A percentile compares a stretch with the other conserved stretches of the same genome.
Evolutionary conservation across 2,329 filamentous ascomycete species (phyloP).

Genomic region (Rutstroemia sydowiana): DNA sequence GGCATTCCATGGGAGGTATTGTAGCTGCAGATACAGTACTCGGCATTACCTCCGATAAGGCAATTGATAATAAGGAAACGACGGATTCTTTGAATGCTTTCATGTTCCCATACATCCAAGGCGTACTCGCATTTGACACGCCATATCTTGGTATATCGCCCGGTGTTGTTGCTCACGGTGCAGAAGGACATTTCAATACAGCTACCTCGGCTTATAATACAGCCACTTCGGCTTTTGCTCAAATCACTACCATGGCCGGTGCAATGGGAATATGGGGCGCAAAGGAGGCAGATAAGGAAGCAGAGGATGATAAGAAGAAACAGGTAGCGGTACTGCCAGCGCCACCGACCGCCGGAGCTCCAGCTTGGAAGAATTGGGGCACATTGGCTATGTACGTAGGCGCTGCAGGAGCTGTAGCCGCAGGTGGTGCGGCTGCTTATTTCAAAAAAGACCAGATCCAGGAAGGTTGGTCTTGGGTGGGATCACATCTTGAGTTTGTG

Average conservation of each 20-base stretch:
- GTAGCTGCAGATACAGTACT: conserved; percentile 86
- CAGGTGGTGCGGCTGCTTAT: conserved; percentile 79
- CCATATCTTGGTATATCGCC: conserved; percentile 80
- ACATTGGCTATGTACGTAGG: conserved; percentile 81
- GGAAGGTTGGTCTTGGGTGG: conserved; percentile 72
- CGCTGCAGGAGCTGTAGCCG: conserved; percentile 73
- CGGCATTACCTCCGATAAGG: conserved; percentile 42
- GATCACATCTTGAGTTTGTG: conserved; percentile 88
- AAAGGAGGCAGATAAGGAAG: conserved; percentile 31
- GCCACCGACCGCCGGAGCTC: conserved; percentile 35
- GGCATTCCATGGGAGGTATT: conserved; percentile 90
- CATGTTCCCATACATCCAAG: conserved; percentile 92
- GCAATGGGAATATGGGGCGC: conserved; percentile 52
- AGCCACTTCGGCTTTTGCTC: conserved; percentile 60
- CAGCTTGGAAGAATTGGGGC: conserved; percentile 70
- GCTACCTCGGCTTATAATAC: conserved; percentile 63
- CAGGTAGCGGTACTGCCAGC: conserved; percentile 33
- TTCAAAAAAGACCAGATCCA: conserved; percentile 73
- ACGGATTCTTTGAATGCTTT: conserved; percentile 42
- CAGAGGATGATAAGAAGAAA: conserved; percentile 30
- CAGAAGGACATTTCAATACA: conserved; percentile 77
- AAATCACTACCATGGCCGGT: conserved; percentile 58
- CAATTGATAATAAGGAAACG: conserved; percentile 16
- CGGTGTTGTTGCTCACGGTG: conserved; percentile 75
- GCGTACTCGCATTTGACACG: conserved; percentile 87